Percentiles rank a stretch among this genome's conserved stretches.
Conservation (phyloP, 2,329 filamentous ascomycete genomes). For the Teratosphaeria pseudoeucalypti region DNA sequence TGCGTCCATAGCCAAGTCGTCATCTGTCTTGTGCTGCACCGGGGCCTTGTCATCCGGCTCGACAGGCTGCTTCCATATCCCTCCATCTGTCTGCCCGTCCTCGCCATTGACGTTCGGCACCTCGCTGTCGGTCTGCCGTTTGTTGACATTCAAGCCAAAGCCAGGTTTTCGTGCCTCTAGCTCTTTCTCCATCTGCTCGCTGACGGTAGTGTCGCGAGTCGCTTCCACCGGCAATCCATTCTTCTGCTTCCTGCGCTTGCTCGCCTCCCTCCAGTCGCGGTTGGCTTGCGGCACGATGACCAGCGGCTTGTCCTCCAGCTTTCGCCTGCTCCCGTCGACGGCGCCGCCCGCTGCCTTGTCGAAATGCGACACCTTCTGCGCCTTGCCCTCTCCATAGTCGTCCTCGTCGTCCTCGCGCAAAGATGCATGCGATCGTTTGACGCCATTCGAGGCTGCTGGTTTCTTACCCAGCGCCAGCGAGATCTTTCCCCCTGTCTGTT, state of each 20-base stretch:
- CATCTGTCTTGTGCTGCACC: slow-evolving; percentile 38
- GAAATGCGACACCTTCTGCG: slow-evolving; percentile 45
- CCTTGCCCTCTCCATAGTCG: slow-evolving; percentile 43
- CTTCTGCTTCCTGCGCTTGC: slow-evolving; percentile 35
- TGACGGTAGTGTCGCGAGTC: slow-evolving; percentile 12
- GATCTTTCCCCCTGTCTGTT: slow-evolving; percentile 14
- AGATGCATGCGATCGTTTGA: slow-evolving; percentile 33
- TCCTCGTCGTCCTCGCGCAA: slow-evolving; percentile 31
- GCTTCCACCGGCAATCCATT: slow-evolving; percentile 44
- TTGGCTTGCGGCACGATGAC: slow-evolving; percentile 52
- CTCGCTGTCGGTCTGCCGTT: slow-evolving; percentile 20
- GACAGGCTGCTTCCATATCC: slow-evolving; percentile 9
- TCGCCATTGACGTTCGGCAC: slow-evolving; percentile 17
- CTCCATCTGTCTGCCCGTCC: slow-evolving; percentile 18
- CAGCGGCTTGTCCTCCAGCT: slow-evolving; percentile 33
- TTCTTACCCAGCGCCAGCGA: slow-evolving; percentile 20
- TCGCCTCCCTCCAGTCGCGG: slow-evolving; percentile 52
- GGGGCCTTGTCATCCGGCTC: slow-evolving; percentile 2
- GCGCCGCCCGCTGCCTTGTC: slow-evolving; percentile 43
- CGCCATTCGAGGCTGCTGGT: slow-evolving; percentile 23
- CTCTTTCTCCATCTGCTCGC: slow-evolving; percentile 15
- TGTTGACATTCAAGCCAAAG: slow-evolving; percentile 45
- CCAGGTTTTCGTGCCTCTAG: slow-evolving; percentile 35
- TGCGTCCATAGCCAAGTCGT: slow-evolving; percentile 45
- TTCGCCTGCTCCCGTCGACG: slow-evolving; percentile 30